Evolutionary conservation across 1,139 yeast genomes (phyloP), one percentile per base, ranked within the genome.

Genomic region (Suhomyces maxii): DNA sequence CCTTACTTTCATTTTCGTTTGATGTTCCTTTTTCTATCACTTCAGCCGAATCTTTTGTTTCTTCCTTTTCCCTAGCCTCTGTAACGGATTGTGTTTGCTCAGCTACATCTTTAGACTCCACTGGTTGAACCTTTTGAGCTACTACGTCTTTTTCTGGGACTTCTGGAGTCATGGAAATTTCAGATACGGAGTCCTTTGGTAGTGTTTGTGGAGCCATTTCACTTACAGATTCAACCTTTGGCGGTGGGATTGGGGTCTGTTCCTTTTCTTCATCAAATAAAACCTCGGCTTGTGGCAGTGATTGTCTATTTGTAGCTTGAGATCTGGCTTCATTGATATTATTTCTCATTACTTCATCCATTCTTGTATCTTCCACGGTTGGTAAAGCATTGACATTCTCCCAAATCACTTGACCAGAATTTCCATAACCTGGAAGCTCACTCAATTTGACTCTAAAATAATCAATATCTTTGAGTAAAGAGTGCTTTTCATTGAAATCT

Each of bases 351-450:
- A 69, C 60, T 44, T 68, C 68, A 36, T 75, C 80, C 82, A 78
- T 77, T 45, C 63, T 63, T 3, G 66, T 57, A 50, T 79, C 83
- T 50, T 79, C 83, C 11, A 73, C 71, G 0, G 83, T 78, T 1
- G 79, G 73, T 55, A 82, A 65, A 2, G 80, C 71, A 55, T 83
- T 81, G 6, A 84, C 83, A 53, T 78, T 79, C 54, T 82, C 88
- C 82, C 85, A 79, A 12, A 85, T 71, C 0, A 81, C 80, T 50
- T 82, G 84, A 0, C 88, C 89, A 0, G 85, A 77, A 50, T 82
- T 76, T 0, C 86, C 87, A 50, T 84, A 80, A 0, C 90, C 90
- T 11, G 82, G 79, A 13, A 82, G 60, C 41, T 79, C 82, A 39
- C 79, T 74, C 33, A 85, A 65, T 50, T 82, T 83, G 7, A 78